phyloP scores from a whole-genome alignment of 129 eudicot genomes.

The Escallonia rubra region DNA sequence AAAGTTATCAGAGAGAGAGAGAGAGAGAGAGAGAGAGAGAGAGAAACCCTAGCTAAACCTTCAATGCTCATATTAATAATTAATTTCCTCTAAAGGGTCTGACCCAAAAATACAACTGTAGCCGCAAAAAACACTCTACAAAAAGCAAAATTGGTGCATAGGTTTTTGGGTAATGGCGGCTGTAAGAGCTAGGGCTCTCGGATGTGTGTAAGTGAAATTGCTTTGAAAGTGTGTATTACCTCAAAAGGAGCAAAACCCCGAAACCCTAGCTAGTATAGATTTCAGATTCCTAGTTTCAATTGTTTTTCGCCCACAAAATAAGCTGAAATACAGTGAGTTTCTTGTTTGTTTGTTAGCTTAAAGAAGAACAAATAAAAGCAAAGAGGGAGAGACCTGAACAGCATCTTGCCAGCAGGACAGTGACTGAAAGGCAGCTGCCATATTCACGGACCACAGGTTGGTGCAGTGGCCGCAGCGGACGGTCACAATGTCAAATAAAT shows the following conservation, averaged over 20 bases:
- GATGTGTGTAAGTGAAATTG: neutral
- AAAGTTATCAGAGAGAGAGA: neutral
- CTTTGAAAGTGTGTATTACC: constrained; percentile 11
- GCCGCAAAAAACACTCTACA: constrained; percentile 12
- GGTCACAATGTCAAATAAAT: constrained; percentile 81
- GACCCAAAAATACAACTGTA: neutral
- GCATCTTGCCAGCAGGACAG: constrained; percentile 35
- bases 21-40: constrained; percentile 2
- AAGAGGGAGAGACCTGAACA: constrained; percentile 12
- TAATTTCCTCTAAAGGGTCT: neutral
- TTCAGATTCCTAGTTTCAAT: constrained; percentile 6
- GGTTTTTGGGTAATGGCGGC: constrained; percentile 27
- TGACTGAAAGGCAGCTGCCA: constrained; percentile 79
- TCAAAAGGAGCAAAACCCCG: constrained; percentile 19
- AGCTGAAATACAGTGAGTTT: constrained; percentile 7
- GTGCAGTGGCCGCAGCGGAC: constrained; percentile 98
- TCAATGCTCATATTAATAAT: neutral
- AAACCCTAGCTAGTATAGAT: constrained; percentile 15
- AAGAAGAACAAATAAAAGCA: neutral
- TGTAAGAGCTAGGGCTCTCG: constrained; percentile 13
- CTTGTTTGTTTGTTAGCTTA: neutral
- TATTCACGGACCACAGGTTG: constrained; percentile 88
- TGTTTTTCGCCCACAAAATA: constrained; percentile 28
- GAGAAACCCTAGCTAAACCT: constrained; percentile 15
- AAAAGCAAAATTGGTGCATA: constrained; percentile 5